A percentile compares a stretch with the other conserved stretches of the same genome.
These are phyloP conservation scores for Citrullus amarus DNA, from an alignment of 306 rosid genomes.

Conservation along the genomic window DNA sequence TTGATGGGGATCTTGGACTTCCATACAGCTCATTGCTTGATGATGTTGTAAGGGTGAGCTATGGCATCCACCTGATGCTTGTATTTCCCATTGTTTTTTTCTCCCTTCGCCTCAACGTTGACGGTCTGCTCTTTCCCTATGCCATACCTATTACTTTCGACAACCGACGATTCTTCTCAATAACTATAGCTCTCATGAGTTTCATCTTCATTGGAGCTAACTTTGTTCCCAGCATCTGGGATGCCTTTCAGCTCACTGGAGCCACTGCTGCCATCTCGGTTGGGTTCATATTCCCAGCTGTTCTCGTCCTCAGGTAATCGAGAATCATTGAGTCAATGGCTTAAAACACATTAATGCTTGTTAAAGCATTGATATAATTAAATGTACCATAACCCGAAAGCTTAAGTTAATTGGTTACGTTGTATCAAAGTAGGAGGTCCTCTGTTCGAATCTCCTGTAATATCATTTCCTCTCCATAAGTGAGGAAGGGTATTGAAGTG, in stretches of 20 bases:
- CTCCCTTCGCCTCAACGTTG: slow-evolving; percentile 64
- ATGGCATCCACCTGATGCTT: slow-evolving; percentile 64
- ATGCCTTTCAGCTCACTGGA: slow-evolving; percentile 76
- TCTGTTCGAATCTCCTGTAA: no score
- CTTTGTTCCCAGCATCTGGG: slow-evolving; percentile 68
- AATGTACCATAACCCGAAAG: neutral
- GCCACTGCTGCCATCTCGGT: slow-evolving; percentile 53
- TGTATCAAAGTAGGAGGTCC: no score
- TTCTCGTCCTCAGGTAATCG: slow-evolving; percentile 41
- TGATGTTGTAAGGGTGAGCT: slow-evolving; percentile 61
- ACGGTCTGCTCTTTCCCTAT: slow-evolving; percentile 53
- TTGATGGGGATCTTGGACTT: slow-evolving; percentile 61
- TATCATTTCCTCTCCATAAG: no score
- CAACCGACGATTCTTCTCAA: slow-evolving; percentile 36
- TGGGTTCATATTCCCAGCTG: slow-evolving; percentile 63
- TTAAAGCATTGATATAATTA: neutral
- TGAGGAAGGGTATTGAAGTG: no score
- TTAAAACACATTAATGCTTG: neutral
- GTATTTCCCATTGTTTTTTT: slow-evolving; percentile 68
- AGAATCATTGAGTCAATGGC: neutral
- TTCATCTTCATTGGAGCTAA: slow-evolving; percentile 57
- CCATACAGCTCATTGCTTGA: slow-evolving; percentile 51
- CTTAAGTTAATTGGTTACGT: no score
- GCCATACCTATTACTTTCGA: slow-evolving; percentile 45
- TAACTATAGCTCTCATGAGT: slow-evolving; percentile 40